Evolutionary conservation across 192 early-diverging fungal genomes (phyloP).

Genomic region (Thoreauomyces humboldtii): DNA sequence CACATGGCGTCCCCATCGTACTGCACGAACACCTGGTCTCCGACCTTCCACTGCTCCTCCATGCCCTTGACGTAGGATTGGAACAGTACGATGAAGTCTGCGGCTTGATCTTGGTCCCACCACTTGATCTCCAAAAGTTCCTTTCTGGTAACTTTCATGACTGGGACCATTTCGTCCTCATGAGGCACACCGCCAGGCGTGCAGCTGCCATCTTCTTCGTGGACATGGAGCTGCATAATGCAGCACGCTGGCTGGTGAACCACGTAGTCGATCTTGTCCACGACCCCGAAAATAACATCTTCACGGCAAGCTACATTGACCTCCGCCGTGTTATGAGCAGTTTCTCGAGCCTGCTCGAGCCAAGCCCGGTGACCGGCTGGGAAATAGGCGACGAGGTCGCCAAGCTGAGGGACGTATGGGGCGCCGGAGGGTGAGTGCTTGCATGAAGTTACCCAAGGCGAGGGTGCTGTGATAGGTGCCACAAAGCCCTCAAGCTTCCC

Average conservation of each 20-base stretch:
- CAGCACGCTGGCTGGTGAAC: constrained; percentile 10
- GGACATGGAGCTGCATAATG: constrained; percentile 9
- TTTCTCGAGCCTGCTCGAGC: not conserved
- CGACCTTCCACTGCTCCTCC: constrained; percentile 6
- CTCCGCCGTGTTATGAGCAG: not conserved
- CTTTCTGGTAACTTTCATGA: constrained; percentile 15
- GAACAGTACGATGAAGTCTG: constrained; percentile 35
- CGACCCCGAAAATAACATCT: constrained; percentile 22
- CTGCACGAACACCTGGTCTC: constrained; percentile 15
- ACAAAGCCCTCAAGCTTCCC: too few relatives aligned
- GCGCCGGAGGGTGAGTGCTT: too few relatives aligned
- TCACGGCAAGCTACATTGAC: not conserved
- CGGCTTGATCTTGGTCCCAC: constrained; percentile 21
- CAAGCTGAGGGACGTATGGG: constrained; percentile 37
- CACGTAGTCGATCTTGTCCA: constrained; percentile 14
- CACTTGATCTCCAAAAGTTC: constrained; percentile 17
- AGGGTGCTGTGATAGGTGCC: too few relatives aligned
- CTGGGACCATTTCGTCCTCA: not conserved
- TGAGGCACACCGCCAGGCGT: not conserved
- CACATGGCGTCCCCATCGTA: constrained; percentile 13
- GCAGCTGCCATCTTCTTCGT: constrained; percentile 2
- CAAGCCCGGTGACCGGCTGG: constrained; percentile 27
- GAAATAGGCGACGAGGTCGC: constrained; percentile 32
- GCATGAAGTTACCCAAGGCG: too few relatives aligned
- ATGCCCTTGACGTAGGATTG: constrained; percentile 9